Base-by-base conservation (phyloP, 306 rosid species). In the Clitoria ternatea region DNA sequence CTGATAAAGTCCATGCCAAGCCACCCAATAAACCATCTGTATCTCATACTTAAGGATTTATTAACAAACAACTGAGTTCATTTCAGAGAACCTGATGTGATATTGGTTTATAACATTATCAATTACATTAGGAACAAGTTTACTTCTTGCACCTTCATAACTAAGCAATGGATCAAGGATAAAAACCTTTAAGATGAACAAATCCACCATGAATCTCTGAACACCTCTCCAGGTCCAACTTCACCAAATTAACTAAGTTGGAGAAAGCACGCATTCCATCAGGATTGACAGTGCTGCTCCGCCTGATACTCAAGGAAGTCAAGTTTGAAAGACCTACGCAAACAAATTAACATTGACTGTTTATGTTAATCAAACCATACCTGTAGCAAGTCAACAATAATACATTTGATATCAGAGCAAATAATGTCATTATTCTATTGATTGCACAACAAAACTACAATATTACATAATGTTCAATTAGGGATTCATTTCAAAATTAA, bases 171-270 rank as follows among this genome's bases (percentile, higher is more conserved):
- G 65, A 44, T 20, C 19, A 42, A 65, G 76, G 57, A 60, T 27
- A 71, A 22, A 47, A 52, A 88, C 95, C 95, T 85, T 76, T 72
- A 40, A 88, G 90, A 86, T 88, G 89, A 86, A 84, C 82, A 76
- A 88, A 86, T 56, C 95, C 91, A 33, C 95, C 91, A 63, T 84
- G 89, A 80, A 88, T 79, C 56, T 65, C 79, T 54, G 82, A 75
- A 78, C 91, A 88, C 72, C 95, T 82, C 77, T 88, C 89, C 65
- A 88, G 79, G 77, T 88, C 87, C 87, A 88, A 73, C 81, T 84
- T 88, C 84, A 85, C 87, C 84, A 88, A 74, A 83, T 84, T 80
- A 84, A 75, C 54, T 47, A 88, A 77, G 82, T 72, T 67, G 35
- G 95, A 81, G 77, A 88, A 84, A 61, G 91, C 54, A 45, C 82